Percentiles rank a stretch among this genome's conserved stretches.
Conservation (phyloP, 306 rosid genomes). For the Cucumis hystrix region DNA sequence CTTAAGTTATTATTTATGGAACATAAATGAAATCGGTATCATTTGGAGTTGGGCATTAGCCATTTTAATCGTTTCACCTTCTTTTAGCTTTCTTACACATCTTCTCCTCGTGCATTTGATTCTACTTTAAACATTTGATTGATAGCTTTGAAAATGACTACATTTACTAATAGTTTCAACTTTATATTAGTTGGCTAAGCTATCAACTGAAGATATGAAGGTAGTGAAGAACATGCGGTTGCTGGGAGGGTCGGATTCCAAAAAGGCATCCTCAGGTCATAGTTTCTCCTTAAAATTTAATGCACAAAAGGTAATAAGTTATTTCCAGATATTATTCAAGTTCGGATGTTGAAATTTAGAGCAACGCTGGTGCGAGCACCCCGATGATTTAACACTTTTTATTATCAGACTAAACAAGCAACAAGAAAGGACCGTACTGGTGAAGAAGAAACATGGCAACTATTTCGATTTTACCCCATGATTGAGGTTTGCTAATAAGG, state of each 20-base stretch:
- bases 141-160: neutral
- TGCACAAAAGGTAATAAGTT: slow-evolving; percentile 45
- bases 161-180: neutral
- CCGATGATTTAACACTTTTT: neutral
- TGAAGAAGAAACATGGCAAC: slow-evolving; percentile 83
- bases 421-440: slow-evolving; percentile 66
- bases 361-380: neutral
- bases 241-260: slow-evolving; percentile 41
- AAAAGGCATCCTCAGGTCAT: slow-evolving; percentile 23
- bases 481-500: slow-evolving; percentile 45
- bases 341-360: neutral
- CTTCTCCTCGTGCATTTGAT: neutral
- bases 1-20: neutral
- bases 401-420: slow-evolving; percentile 52
- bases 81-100: neutral
- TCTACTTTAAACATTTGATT: neutral
- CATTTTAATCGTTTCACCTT: neutral
- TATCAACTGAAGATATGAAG: slow-evolving; percentile 77
- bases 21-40: neutral
- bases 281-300: slow-evolving; percentile 78
- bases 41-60: neutral
- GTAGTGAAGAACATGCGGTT: slow-evolving; percentile 62
- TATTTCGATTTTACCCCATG: slow-evolving; percentile 78
- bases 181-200: slow-evolving; percentile 57
- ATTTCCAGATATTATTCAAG: slow-evolving; percentile 4